phyloP scores from a whole-genome alignment of 2,329 filamentous ascomycete genomes.

The Daldinia sp. region DNA sequence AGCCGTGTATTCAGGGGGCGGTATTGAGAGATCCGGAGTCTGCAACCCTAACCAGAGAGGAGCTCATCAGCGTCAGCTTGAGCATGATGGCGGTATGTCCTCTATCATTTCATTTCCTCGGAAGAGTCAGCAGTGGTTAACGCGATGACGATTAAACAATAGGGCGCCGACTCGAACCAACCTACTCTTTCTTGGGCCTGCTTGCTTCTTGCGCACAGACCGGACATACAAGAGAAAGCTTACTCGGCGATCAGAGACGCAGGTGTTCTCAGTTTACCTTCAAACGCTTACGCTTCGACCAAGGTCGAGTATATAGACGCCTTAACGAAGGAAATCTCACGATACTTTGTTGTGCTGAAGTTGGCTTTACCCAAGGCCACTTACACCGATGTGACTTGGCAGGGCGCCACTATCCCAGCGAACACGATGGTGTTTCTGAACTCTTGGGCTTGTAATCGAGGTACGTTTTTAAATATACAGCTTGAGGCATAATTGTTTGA shows the following conservation, averaged over 20 bases:
- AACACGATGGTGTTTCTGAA: conserved; percentile 60
- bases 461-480: conserved; percentile 23
- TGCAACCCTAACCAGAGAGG: conserved; percentile 70
- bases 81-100: conserved; percentile 64
- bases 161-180: conserved; percentile 50
- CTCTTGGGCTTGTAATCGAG: conserved; percentile 48
- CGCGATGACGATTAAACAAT: no score
- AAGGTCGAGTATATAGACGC: conserved; percentile 39
- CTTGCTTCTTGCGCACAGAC: conserved; percentile 47
- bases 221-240: conserved; percentile 47
- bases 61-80: conserved; percentile 74
- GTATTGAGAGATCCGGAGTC: conserved; percentile 75
- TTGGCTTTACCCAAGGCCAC: conserved; percentile 41
- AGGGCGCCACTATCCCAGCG: conserved; percentile 59
- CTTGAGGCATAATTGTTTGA: not conserved
- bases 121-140: no score
- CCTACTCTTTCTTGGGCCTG: conserved; percentile 48
- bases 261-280: conserved; percentile 27
- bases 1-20: conserved; percentile 75
- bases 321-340: conserved; percentile 39
- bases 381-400: conserved; percentile 45
- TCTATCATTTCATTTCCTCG: not conserved
- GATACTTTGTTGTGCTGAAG: conserved; percentile 36
- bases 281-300: conserved; percentile 33
- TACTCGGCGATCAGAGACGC: conserved; percentile 40